Evolutionary conservation across 768 basidiomycete genomes (phyloP).

Genomic region (Amanita muscaria): DNA sequence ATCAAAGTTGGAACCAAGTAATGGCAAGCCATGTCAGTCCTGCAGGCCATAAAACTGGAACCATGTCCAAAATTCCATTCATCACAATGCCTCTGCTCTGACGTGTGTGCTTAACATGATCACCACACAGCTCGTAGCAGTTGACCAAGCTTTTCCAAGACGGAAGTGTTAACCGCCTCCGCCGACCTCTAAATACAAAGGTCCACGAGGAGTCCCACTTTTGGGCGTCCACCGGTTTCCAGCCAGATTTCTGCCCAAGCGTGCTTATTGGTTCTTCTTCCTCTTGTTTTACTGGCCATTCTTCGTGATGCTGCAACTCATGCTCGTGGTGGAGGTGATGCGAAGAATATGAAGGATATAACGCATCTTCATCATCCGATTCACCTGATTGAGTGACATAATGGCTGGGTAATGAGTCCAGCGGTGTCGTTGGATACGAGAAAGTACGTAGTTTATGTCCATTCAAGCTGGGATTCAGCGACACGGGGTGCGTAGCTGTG

Average conservation of each 20-base stretch:
- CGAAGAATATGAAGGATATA: slow-evolving; percentile 39
- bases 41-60: slow-evolving; percentile 12
- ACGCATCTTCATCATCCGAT: slow-evolving; percentile 42
- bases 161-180: slow-evolving; percentile 48
- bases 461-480: slow-evolving; percentile 9
- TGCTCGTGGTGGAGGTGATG: slow-evolving; percentile 20
- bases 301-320: slow-evolving; percentile 22
- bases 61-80: slow-evolving; percentile 25
- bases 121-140: slow-evolving; percentile 10
- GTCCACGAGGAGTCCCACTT: slow-evolving; percentile 36
- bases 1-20: slow-evolving; percentile 7
- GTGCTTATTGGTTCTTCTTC: slow-evolving; percentile 11
- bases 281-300: slow-evolving; percentile 25
- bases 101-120: slow-evolving; percentile 13
- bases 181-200: slow-evolving; percentile 46
- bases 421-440: slow-evolving; percentile 28
- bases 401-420: slow-evolving; percentile 14
- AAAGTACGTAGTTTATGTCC: slow-evolving; percentile 8
- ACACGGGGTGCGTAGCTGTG: slow-evolving; percentile 5
- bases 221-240: slow-evolving; percentile 2
- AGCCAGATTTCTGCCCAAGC: slow-evolving; percentile 18
- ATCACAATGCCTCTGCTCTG: slow-evolving; percentile 25
- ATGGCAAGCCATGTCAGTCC: slow-evolving; percentile 9
- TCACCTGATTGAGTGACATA: slow-evolving; percentile 4
- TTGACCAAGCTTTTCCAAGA: slow-evolving; percentile 17